Evolutionary conservation across 148 eudicot species (phyloP).

Genomic region (Euryodendron excelsum): DNA sequence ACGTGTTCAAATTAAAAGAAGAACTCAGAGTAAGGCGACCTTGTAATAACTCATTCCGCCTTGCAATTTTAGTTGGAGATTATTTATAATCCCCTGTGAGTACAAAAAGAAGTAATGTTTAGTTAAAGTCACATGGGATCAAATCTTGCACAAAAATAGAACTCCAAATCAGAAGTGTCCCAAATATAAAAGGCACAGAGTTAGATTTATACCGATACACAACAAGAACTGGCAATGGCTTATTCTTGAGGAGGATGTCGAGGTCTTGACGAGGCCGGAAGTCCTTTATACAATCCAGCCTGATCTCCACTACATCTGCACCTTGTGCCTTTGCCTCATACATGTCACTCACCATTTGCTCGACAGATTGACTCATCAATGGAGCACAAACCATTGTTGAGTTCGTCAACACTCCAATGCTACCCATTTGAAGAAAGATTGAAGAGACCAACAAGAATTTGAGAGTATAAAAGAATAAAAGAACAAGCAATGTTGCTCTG

Average conservation of each 20-base stretch:
- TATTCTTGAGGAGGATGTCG: slow-evolving; percentile 23
- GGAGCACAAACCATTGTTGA: slow-evolving; percentile 45
- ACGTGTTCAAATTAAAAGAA: not conserved
- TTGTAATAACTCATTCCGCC: not conserved
- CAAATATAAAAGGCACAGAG: not conserved
- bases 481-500: not conserved
- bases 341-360: slow-evolving; percentile 42
- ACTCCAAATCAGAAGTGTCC: not conserved
- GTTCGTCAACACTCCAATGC: slow-evolving; percentile 28
- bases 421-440: slow-evolving; percentile 21
- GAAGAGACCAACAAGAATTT: not conserved
- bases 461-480: not conserved
- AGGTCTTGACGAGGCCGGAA: slow-evolving; percentile 33
- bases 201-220: slow-evolving; percentile 29
- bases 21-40: too few relatives aligned
- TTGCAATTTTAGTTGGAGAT: not conserved
- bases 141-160: not conserved
- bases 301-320: slow-evolving; percentile 49
- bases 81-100: not conserved
- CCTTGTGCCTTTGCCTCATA: slow-evolving; percentile 41
- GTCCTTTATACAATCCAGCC: slow-evolving; percentile 35
- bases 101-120: not conserved
- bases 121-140: not conserved
- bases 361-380: slow-evolving; percentile 37
- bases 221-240: slow-evolving; percentile 42